Percentiles rank a stretch among this genome's conserved stretches.
Conservation (phyloP, 768 basidiomycete genomes). For the Lactarius deliciosus region DNA sequence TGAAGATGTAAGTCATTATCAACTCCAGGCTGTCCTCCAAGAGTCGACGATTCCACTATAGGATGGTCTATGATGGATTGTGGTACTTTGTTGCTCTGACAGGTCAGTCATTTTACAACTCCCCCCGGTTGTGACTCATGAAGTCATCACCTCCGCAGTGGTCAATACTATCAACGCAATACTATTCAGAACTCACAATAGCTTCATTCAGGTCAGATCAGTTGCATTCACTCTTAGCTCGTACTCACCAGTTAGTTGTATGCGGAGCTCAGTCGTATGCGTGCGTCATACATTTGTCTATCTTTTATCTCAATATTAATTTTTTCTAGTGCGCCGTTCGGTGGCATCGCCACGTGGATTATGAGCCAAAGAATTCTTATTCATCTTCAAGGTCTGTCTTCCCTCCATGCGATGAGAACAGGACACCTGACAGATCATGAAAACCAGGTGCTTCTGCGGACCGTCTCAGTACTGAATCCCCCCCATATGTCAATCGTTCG, state of each 20-base stretch:
- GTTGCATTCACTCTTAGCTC: background rate
- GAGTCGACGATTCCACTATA: conserved; percentile 31
- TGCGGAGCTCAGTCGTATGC: conserved; percentile 17
- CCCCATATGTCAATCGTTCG: background rate
- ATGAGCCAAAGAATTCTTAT: conserved; percentile 39
- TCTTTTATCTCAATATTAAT: conserved; percentile 1
- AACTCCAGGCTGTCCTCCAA: background rate
- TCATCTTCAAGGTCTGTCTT: conserved; percentile 36
- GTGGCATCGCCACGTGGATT: conserved; percentile 37
- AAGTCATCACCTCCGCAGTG: conserved; percentile 17
- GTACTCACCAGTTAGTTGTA: background rate
- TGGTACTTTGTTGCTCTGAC: conserved; percentile 60
- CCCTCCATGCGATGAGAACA: background rate
- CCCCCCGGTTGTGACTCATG: background rate
- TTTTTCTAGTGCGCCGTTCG: conserved; percentile 20
- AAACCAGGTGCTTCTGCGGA: background rate
- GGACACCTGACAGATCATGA: background rate
- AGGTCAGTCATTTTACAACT: conserved; percentile 30
- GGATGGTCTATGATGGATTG: conserved; percentile 68
- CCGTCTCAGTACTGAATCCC: background rate
- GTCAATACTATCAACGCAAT: conserved; percentile 33
- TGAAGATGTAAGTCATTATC: conserved; percentile 30
- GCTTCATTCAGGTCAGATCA: conserved; percentile 27
- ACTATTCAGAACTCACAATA: conserved; percentile 30
- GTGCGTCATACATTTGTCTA: background rate